phyloP scores from a whole-genome alignment of 106 monocot genomes.

The Iris macrosiphon region DNA sequence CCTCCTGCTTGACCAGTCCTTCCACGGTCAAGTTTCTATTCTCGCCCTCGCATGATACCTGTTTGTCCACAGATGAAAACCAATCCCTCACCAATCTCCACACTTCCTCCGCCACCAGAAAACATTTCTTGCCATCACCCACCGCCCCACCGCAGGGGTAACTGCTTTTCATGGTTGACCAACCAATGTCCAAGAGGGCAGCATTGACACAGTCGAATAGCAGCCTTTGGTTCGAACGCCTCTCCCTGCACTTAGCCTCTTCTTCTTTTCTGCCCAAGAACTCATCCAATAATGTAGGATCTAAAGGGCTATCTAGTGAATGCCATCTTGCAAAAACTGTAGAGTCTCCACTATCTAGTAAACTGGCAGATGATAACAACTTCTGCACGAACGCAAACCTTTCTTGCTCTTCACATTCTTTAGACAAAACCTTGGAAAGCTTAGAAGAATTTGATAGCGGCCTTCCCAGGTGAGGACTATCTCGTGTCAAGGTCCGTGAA shows the following conservation, averaged over 20 bases:
- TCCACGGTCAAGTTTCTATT: constrained; percentile 17
- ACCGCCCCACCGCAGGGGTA: constrained; percentile 15
- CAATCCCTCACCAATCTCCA: constrained; percentile 28
- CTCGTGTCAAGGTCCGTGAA: constrained; percentile 36
- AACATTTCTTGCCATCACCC: neutral
- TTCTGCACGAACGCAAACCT: constrained; percentile 34
- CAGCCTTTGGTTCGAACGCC: constrained; percentile 60
- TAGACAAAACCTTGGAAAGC: constrained; percentile 11
- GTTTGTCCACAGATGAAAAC: constrained; percentile 10
- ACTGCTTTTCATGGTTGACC: neutral
- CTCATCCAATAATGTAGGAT: constrained; percentile 47
- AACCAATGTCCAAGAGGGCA: constrained; percentile 39
- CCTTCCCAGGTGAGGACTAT: constrained; percentile 12
- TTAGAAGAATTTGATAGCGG: constrained; percentile 7
- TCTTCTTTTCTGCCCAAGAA: constrained; percentile 56
- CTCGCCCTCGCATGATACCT: constrained; percentile 10
- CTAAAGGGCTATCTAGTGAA: constrained; percentile 50
- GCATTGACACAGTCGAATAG: constrained; percentile 70
- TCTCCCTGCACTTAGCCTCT: constrained; percentile 48
- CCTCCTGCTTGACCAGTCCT: constrained; percentile 22
- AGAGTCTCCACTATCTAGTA: constrained; percentile 16
- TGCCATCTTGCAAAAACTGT: constrained; percentile 42
- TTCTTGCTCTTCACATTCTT: constrained; percentile 38
- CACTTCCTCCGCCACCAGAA: constrained; percentile 22
- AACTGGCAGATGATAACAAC: constrained; percentile 47